phyloP scores from a whole-genome alignment of 306 rosid genomes.

The Prunus davidiana region DNA sequence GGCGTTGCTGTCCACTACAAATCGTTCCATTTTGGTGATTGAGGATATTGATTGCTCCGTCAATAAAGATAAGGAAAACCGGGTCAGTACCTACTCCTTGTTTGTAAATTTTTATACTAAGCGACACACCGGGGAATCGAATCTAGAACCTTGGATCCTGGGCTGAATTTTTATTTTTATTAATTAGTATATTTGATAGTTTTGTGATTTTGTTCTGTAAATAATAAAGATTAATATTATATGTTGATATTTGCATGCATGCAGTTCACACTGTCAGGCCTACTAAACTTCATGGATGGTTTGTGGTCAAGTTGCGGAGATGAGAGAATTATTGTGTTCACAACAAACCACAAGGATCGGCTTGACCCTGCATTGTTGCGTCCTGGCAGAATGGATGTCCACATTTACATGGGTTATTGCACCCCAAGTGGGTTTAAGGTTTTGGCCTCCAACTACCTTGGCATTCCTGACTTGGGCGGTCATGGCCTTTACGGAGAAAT shows the following conservation, averaged over 20 bases:
- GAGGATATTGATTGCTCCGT: conserved; percentile 37
- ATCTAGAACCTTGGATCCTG: no score
- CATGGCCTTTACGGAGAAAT: conserved; percentile 23
- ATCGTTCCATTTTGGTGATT: conserved; percentile 41
- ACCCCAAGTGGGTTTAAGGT: conserved; percentile 32
- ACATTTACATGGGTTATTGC: conserved; percentile 54
- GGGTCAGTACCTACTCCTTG: no score
- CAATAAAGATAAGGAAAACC: background rate
- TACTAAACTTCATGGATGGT: conserved; percentile 48
- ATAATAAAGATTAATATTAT: no score
- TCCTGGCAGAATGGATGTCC: conserved; percentile 64
- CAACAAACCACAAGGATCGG: conserved; percentile 48
- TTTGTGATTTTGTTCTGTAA: no score
- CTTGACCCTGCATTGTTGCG: conserved; percentile 49
- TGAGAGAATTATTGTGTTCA: conserved; percentile 46
- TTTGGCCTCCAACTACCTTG: conserved; percentile 46
- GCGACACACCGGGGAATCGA: no score
- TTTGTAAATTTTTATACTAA: no score
- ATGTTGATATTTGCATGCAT: no score
- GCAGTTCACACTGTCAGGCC: conserved; percentile 36
- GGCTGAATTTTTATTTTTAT: no score
- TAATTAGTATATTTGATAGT: no score
- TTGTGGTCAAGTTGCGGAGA: conserved; percentile 59
- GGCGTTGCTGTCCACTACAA: conserved; percentile 24
- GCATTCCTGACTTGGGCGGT: conserved; percentile 11